These are phyloP conservation scores for Elymus sibiricus DNA, from an alignment of 176 grass and related monocot genomes.

Conservation along the genomic window DNA sequence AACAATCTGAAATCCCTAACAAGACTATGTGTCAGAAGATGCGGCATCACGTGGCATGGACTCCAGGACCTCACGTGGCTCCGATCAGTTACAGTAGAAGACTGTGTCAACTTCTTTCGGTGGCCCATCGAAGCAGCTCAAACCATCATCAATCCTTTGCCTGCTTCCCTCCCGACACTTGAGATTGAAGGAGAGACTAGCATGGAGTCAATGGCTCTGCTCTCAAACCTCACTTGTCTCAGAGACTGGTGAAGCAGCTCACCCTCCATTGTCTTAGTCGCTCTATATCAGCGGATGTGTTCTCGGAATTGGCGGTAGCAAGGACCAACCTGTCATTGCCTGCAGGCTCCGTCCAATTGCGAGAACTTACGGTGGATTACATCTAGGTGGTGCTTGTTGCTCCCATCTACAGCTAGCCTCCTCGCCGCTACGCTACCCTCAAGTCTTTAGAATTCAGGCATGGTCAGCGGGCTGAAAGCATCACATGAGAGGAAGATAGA, in stretches of 20 bases:
- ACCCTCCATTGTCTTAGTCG: accelerated
- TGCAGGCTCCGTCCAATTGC: background rate
- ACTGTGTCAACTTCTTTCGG: background rate
- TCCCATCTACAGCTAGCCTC: background rate
- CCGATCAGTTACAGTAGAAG: accelerated
- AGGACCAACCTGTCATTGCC: background rate
- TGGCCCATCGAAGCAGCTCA: too few species aligned
- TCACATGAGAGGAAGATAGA: background rate
- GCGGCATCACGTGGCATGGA: too few species aligned
- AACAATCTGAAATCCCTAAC: too few species aligned
- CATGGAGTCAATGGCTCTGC: background rate
- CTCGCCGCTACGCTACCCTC: background rate
- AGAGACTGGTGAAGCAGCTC: too few species aligned
- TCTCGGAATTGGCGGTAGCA: background rate
- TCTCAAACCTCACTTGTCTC: background rate
- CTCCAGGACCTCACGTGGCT: too few species aligned
- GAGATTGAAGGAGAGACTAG: accelerated
- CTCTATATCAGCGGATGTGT: background rate
- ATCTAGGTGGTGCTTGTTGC: background rate
- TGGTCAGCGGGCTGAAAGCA: background rate
- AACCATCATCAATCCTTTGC: too few species aligned
- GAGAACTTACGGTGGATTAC: accelerated
- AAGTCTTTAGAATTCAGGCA: accelerated
- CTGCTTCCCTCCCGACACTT: background rate
- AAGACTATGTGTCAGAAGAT: accelerated